phyloP scores from a whole-genome alignment of 495 filamentous ascomycete genomes.

The Penicillium steckii region DNA sequence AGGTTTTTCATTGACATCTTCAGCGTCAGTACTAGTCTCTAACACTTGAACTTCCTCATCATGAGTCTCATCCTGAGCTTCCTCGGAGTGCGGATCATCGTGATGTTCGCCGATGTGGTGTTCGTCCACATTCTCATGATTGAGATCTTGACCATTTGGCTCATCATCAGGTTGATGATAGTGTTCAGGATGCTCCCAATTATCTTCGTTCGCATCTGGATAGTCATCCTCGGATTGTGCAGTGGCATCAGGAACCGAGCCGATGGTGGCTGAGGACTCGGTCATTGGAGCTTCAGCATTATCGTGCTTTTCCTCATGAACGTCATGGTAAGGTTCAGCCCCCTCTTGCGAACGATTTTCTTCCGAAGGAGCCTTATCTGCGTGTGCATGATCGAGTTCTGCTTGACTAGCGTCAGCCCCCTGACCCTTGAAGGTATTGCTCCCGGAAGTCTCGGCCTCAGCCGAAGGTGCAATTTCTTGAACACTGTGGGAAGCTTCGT shows the following conservation, averaged over 20 bases:
- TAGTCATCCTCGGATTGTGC: constrained; percentile 14
- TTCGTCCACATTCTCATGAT: background rate
- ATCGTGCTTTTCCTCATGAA: constrained; percentile 19
- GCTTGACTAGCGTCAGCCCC: background rate
- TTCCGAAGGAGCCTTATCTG: constrained; percentile 6
- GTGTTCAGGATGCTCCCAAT: background rate
- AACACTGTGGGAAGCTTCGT: background rate
- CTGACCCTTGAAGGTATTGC: background rate
- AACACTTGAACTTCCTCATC: background rate
- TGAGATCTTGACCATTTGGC: background rate
- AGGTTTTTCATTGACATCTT: background rate
- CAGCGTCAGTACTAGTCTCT: background rate
- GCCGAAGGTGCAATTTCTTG: background rate
- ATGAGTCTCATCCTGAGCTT: constrained; percentile 2
- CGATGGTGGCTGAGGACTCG: constrained; percentile 34
- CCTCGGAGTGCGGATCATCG: constrained; percentile 3
- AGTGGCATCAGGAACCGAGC: constrained; percentile 12
- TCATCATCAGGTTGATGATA: background rate
- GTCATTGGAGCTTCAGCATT: constrained; percentile 30
- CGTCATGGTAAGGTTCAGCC: background rate
- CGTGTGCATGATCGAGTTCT: constrained; percentile 11
- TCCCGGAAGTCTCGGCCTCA: background rate
- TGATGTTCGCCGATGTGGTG: background rate
- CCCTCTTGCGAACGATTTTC: no score
- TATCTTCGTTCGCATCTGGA: background rate